Evolutionary conservation across 495 filamentous ascomycete species (phyloP).

Genomic region (Baudoinia panamericana): DNA sequence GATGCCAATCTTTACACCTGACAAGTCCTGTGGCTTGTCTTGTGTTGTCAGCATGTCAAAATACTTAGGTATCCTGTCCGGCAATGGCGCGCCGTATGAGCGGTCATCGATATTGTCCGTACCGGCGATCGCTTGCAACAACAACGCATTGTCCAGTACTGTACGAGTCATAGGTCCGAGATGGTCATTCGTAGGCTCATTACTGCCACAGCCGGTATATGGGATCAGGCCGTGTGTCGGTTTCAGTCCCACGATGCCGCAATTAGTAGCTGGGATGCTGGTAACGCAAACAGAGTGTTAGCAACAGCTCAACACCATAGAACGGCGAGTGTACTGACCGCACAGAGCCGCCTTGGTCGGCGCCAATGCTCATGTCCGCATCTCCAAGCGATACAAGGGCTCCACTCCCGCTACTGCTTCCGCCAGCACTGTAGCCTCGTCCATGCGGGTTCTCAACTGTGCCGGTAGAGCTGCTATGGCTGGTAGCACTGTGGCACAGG

Average conservation of each 20-base stretch:
- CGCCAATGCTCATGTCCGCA: slow-evolving; percentile 45
- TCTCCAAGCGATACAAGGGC: slow-evolving; percentile 38
- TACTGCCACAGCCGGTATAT: slow-evolving; percentile 24
- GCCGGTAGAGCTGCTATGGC: slow-evolving; percentile 29
- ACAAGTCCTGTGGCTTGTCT: slow-evolving; percentile 28
- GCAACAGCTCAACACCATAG: no score
- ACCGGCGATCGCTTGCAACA: slow-evolving; percentile 42
- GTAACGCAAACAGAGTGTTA: no score
- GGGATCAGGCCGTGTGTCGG: slow-evolving; percentile 25
- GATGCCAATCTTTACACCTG: slow-evolving; percentile 41
- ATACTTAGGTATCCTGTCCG: slow-evolving; percentile 25
- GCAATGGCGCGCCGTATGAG: slow-evolving; percentile 28
- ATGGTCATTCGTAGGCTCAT: slow-evolving; percentile 29
- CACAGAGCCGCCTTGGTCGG: slow-evolving; percentile 50
- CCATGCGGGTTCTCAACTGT: slow-evolving; percentile 31
- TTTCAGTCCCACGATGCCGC: slow-evolving; percentile 31
- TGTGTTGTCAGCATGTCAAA: slow-evolving; percentile 24
- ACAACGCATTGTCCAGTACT: slow-evolving; percentile 37
- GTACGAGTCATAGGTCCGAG: slow-evolving; percentile 33
- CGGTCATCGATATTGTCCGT: slow-evolving; percentile 46
- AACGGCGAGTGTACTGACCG: slow-evolving; percentile 1
- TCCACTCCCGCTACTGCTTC: slow-evolving; percentile 44
- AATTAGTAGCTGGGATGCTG: slow-evolving; percentile 36
- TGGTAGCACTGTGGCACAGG: slow-evolving; percentile 28
- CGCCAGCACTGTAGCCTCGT: slow-evolving; percentile 37